Evolutionary conservation across 148 eudicot genomes (phyloP).

Genomic region (Oxyria digyna): DNA sequence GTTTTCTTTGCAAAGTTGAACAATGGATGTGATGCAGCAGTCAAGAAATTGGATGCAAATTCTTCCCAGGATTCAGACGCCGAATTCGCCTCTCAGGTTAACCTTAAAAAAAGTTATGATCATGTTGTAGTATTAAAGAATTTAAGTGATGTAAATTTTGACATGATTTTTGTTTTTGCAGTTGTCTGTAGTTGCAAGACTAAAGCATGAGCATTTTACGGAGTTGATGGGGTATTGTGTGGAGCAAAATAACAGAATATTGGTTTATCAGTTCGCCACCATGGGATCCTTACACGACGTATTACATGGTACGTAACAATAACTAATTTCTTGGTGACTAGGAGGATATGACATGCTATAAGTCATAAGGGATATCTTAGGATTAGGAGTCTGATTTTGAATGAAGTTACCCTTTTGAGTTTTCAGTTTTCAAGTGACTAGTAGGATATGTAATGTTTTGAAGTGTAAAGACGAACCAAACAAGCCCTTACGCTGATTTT

Average conservation of each 20-base stretch:
- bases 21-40: conserved; percentile 44
- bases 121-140: too few species aligned
- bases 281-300: conserved; percentile 77
- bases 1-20: conserved; percentile 53
- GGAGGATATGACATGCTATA: too few species aligned
- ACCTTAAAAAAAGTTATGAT: too few species aligned
- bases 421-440: too few species aligned
- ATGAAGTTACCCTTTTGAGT: too few species aligned
- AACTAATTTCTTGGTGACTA: too few species aligned
- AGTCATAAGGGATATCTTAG: too few species aligned
- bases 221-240: conserved; percentile 51
- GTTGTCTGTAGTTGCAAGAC: conserved; percentile 64
- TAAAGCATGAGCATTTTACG: conserved; percentile 64
- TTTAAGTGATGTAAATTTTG: too few species aligned
- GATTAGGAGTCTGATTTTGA: too few species aligned
- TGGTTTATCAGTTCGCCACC: conserved; percentile 60
- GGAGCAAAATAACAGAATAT: conserved; percentile 48
- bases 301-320: conserved; percentile 38
- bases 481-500: too few species aligned
- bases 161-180: conserved; percentile 13
- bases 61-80: conserved; percentile 70
- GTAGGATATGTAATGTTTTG: too few species aligned
- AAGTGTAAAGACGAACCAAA: too few species aligned
- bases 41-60: conserved; percentile 65
- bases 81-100: conserved; percentile 63